Conservation (phyloP, 1,284 basidiomycete genomes). For the Rhodotorula glutinis region DNA sequence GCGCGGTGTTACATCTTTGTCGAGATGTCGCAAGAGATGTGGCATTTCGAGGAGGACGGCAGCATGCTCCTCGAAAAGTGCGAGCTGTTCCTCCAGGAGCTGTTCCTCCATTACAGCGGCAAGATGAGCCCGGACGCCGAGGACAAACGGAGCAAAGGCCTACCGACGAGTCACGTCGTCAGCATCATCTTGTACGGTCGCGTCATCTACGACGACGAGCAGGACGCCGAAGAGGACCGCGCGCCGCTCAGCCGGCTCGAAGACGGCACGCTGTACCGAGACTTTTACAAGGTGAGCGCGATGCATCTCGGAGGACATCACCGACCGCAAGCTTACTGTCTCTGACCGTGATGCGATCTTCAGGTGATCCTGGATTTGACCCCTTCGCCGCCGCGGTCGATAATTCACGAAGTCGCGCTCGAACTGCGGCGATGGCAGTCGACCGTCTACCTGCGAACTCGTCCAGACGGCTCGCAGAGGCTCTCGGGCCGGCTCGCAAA, state of each 20-base stretch:
- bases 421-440: conserved; percentile 35
- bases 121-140: conserved; percentile 25
- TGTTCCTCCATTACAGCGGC: conserved; percentile 20
- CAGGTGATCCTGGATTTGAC: conserved; percentile 84
- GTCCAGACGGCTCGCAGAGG: conserved; percentile 55
- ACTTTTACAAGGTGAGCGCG: conserved; percentile 60
- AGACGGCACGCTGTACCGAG: conserved; percentile 64
- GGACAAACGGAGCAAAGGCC: conserved; percentile 26
- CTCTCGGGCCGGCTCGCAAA: conserved; percentile 74
- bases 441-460: conserved; percentile 37
- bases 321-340: neutral
- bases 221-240: conserved; percentile 65
- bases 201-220: conserved; percentile 76
- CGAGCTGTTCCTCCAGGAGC: conserved; percentile 75
- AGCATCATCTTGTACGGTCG: conserved; percentile 93
- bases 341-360: no score
- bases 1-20: conserved; percentile 85
- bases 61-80: conserved; percentile 63
- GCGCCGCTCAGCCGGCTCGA: conserved; percentile 36
- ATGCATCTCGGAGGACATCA: neutral
- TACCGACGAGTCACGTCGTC: conserved; percentile 81
- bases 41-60: conserved; percentile 96
- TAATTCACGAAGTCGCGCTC: conserved; percentile 28
- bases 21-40: conserved; percentile 87
- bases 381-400: conserved; percentile 21